Evolutionary conservation across 371 early-diverging fungal genomes (phyloP).

Genomic region (Rhizomucor miehei): DNA sequence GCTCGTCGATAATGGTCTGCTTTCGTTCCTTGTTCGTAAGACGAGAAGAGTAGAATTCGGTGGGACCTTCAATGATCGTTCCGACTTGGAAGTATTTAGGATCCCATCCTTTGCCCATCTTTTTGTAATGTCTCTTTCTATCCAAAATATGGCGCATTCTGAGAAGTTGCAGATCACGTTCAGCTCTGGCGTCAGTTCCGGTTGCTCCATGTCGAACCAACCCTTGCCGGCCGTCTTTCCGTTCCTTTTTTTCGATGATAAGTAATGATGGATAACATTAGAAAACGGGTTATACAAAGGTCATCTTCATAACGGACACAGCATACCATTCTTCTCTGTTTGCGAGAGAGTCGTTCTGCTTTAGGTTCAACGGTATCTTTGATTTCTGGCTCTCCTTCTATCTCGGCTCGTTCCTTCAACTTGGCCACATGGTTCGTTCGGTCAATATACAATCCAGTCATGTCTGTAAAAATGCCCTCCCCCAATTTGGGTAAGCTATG

Average conservation of each 20-base stretch:
- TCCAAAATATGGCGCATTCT: conserved; percentile 88
- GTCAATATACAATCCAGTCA: conserved; percentile 30
- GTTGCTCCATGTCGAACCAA: conserved; percentile 94
- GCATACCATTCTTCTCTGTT: conserved; percentile 15
- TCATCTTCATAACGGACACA: too few relatives aligned
- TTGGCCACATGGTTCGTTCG: conserved; percentile 12
- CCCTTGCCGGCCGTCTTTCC: conserved; percentile 69
- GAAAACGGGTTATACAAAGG: too few relatives aligned
- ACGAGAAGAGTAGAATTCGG: conserved; percentile 86
- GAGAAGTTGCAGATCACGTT: conserved; percentile 84
- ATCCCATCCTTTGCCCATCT: conserved; percentile 59
- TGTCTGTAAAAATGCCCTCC: conserved; percentile 21
- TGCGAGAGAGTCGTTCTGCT: conserved; percentile 18
- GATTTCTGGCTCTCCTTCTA: too few relatives aligned
- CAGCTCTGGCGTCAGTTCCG: conserved; percentile 83
- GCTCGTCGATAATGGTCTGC: conserved; percentile 81
- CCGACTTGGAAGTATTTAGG: conserved; percentile 95
- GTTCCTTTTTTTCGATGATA: conserved; percentile 49
- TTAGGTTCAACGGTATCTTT: too few relatives aligned
- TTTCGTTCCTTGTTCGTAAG: conserved; percentile 84
- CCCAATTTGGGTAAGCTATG: conserved; percentile 40
- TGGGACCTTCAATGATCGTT: conserved; percentile 84
- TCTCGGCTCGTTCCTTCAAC: conserved; percentile 4
- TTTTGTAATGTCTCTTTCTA: conserved; percentile 91
- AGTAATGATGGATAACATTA: too few relatives aligned